Conservation (phyloP, 768 basidiomycete species). For the Lactarius deliciosus region DNA sequence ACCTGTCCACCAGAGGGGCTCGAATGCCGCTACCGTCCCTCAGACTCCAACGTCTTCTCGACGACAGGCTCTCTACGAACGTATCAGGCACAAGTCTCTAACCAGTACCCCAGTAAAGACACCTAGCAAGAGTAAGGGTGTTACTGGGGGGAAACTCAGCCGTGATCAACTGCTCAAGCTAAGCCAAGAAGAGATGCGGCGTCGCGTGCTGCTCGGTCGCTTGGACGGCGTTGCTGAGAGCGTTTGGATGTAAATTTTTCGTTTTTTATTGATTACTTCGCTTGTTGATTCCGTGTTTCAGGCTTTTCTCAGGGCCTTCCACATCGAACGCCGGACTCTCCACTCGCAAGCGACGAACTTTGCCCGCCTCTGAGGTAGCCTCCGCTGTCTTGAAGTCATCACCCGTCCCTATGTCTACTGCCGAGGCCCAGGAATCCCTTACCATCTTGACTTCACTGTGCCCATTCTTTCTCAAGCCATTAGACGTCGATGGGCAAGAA, state of each 20-base stretch:
- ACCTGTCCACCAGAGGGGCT: slow-evolving; percentile 61
- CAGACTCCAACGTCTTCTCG: slow-evolving; percentile 73
- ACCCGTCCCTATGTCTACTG: slow-evolving; percentile 72
- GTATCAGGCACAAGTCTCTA: slow-evolving; percentile 70
- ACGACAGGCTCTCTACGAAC: slow-evolving; percentile 78
- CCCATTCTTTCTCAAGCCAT: slow-evolving; percentile 73
- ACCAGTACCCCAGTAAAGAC: slow-evolving; percentile 64
- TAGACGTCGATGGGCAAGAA: slow-evolving; percentile 58
- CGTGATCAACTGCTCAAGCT: slow-evolving; percentile 69
- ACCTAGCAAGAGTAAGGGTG: slow-evolving; percentile 39
- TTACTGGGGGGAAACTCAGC: slow-evolving; percentile 48
- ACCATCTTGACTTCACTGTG: slow-evolving; percentile 64
- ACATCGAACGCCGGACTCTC: slow-evolving; percentile 53
- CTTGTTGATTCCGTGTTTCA: slow-evolving; percentile 32
- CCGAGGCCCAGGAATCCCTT: slow-evolving; percentile 76
- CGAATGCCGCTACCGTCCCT: slow-evolving; percentile 54
- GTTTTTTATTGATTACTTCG: background rate
- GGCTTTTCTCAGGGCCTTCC: slow-evolving; percentile 71
- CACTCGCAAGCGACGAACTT: slow-evolving; percentile 65
- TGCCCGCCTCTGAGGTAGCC: slow-evolving; percentile 65
- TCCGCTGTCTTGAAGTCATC: slow-evolving; percentile 77
- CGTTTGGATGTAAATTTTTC: slow-evolving; percentile 66
- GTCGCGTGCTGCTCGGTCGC: slow-evolving; percentile 73
- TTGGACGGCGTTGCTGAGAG: slow-evolving; percentile 82
- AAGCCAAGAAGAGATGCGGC: slow-evolving; percentile 74